These are phyloP conservation scores for Phyllosticta citribraziliensis DNA, from an alignment of 2,329 filamentous ascomycete genomes.

Conservation along the genomic window DNA sequence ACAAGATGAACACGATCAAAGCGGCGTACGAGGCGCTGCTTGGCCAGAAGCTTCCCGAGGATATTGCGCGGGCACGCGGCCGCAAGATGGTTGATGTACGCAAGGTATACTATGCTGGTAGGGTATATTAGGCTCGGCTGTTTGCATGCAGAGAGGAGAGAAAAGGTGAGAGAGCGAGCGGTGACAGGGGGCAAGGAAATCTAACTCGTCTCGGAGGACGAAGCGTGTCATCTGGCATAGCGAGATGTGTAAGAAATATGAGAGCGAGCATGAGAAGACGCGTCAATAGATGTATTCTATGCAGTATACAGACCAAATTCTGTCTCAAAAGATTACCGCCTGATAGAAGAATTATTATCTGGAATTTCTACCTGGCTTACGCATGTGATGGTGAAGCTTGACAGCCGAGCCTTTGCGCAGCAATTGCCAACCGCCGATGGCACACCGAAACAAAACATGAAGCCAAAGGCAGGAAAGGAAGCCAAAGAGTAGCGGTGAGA, in stretches of 20 bases:
- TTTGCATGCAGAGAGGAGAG: neutral
- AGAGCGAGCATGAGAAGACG: neutral
- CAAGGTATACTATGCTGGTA: constrained; percentile 92
- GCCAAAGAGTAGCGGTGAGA: too few relatives aligned
- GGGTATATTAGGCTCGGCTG: constrained; percentile 18
- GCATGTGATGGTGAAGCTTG: too few relatives aligned
- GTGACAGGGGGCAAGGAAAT: neutral
- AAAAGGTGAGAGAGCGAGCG: neutral
- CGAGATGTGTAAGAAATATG: neutral
- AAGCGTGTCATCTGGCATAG: neutral
- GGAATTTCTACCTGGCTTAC: too few relatives aligned
- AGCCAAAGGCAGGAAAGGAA: neutral
- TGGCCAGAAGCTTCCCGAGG: constrained; percentile 77
- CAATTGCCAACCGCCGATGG: too few relatives aligned
- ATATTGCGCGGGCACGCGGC: constrained; percentile 78
- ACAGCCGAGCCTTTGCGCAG: too few relatives aligned
- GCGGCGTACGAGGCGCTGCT: constrained; percentile 74
- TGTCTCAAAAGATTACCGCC: too few relatives aligned
- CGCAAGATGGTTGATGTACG: constrained; percentile 94
- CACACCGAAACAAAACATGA: too few relatives aligned
- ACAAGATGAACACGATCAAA: constrained; percentile 97
- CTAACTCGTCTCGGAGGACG: neutral
- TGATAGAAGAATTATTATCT: too few relatives aligned
- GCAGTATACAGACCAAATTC: neutral
- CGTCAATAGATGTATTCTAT: neutral